Conservation (phyloP, 495 filamentous ascomycete genomes). For the Choiromyces venosus region DNA sequence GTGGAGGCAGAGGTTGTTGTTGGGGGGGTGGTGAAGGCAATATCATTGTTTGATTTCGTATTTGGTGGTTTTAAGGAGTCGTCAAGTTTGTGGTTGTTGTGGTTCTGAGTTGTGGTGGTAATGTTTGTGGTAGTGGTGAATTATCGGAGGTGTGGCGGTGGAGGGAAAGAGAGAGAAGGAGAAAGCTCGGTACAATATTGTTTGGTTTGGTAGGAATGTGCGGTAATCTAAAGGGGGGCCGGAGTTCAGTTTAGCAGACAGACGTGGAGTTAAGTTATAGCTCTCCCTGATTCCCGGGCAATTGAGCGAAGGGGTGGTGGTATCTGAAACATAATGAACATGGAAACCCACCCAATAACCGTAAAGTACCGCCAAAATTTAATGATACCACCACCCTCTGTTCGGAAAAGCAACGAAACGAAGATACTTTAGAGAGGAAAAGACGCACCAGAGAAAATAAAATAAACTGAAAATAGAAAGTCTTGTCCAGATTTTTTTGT, state of each 20-base stretch:
- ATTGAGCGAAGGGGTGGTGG: not conserved
- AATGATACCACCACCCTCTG: not conserved
- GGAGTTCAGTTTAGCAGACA: not conserved
- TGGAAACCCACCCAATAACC: not conserved
- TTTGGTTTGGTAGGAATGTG: not conserved
- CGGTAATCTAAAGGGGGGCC: not conserved
- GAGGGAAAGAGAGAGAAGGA: not conserved
- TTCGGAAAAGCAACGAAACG: not conserved
- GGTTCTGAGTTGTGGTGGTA: not conserved
- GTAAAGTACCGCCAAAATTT: not conserved
- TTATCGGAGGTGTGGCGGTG: not conserved
- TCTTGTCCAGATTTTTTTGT: not conserved
- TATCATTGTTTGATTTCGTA: not conserved
- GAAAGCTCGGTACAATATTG: not conserved
- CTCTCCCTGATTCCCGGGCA: not conserved
- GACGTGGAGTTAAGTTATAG: slow-evolving; percentile 3
- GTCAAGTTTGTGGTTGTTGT: not conserved
- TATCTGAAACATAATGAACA: not conserved
- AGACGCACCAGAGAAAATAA: not conserved
- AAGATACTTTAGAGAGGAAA: not conserved
- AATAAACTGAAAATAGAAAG: not conserved
- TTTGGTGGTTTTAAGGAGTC: not conserved
- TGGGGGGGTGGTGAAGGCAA: not conserved
- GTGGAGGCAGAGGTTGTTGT: not conserved
- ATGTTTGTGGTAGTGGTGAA: not conserved